These are phyloP conservation scores for Suillus brevipes DNA, from an alignment of 768 basidiomycete species.

Conservation along the genomic window DNA sequence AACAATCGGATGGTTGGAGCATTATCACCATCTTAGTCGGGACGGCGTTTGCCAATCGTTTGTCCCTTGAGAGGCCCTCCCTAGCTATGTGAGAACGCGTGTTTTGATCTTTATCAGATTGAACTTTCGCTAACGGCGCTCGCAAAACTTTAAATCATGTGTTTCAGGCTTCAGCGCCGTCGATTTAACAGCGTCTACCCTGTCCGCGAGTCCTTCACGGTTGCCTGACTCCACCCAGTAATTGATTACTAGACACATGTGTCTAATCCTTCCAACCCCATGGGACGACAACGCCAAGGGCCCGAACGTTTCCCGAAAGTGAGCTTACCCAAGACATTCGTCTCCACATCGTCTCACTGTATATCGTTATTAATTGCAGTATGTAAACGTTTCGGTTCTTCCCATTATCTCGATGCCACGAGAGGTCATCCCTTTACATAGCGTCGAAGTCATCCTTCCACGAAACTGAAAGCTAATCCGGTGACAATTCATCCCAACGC, in stretches of 20 bases:
- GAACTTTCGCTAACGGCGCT: neutral
- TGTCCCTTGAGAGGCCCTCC: neutral
- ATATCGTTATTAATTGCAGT: neutral
- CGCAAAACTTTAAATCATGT: neutral
- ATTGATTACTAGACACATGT: neutral
- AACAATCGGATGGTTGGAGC: neutral
- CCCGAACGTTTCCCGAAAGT: neutral
- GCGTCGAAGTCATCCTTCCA: neutral
- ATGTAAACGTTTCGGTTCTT: neutral
- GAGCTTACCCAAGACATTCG: neutral
- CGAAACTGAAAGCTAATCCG: neutral
- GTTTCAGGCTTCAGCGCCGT: neutral
- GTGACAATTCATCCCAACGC: neutral
- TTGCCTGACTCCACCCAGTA: neutral
- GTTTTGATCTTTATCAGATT: neutral
- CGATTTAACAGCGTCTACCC: neutral
- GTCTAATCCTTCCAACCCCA: neutral
- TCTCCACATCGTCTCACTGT: neutral
- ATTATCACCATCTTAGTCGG: neutral
- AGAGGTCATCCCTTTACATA: neutral
- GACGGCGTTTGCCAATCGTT: neutral
- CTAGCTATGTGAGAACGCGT: neutral
- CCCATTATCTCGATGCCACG: neutral
- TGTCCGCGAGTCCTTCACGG: neutral
- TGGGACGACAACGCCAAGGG: neutral